Percentiles rank a stretch among this genome's conserved stretches.
Conservation (phyloP, 192 early-diverging fungal genomes). For the Umbelopsis isabellina region DNA sequence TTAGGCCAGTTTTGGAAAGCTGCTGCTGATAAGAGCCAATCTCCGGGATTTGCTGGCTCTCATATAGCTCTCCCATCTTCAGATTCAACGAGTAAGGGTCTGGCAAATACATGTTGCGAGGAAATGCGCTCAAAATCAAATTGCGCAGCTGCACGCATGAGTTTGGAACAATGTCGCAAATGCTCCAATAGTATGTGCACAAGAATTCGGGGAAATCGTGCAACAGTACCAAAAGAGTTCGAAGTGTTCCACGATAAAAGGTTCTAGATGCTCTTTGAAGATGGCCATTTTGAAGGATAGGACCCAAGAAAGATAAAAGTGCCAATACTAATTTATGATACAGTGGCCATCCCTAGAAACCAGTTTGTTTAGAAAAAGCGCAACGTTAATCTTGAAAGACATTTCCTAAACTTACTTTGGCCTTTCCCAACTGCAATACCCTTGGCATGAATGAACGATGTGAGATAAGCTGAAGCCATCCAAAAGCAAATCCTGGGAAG, state of each 20-base stretch:
- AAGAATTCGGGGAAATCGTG: conserved; percentile 99
- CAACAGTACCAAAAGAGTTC: conserved; percentile 87
- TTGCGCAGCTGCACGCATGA: conserved; percentile 96
- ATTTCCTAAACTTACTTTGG: conserved; percentile 32
- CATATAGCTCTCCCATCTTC: conserved; percentile 85
- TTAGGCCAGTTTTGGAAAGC: conserved; percentile 64
- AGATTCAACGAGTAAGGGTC: conserved; percentile 95
- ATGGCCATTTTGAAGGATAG: conserved; percentile 72
- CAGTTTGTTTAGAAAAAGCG: not conserved
- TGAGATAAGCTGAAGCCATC: conserved; percentile 93
- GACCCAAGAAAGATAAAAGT: conserved; percentile 84
- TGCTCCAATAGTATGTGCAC: conserved; percentile 86
- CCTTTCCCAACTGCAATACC: conserved; percentile 69
- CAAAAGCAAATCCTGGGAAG: conserved; percentile 93
- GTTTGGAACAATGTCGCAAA: conserved; percentile 90
- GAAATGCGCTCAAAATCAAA: conserved; percentile 96
- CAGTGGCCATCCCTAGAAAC: conserved; percentile 72
- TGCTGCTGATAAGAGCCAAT: conserved; percentile 81
- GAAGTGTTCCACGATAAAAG: conserved; percentile 87
- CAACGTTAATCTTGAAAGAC: not conserved
- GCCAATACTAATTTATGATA: conserved; percentile 83
- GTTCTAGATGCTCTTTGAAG: conserved; percentile 71
- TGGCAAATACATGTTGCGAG: conserved; percentile 91
- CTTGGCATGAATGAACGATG: conserved; percentile 92
- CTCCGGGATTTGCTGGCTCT: conserved; percentile 80